These are phyloP conservation scores for Alectoria sarmentosa DNA, from an alignment of 495 filamentous ascomycete species.

Conservation along the genomic window DNA sequence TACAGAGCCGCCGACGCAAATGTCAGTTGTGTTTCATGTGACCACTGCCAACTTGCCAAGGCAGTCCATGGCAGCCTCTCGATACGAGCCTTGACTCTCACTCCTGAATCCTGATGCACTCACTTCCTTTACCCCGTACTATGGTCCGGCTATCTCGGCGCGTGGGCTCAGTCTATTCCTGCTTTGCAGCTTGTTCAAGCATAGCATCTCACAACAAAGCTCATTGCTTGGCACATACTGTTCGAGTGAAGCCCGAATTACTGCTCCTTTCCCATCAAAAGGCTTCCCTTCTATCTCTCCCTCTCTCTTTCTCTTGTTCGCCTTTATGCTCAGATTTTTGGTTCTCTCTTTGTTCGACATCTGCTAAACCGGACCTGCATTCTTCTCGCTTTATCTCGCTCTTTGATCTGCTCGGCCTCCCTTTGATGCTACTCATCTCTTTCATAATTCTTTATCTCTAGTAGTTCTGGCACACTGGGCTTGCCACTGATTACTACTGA, in stretches of 20 bases:
- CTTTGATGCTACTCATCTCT: slow-evolving; percentile 16
- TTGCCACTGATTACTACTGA: not conserved
- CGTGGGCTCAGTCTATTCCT: slow-evolving; percentile 7
- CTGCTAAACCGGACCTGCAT: slow-evolving; percentile 22
- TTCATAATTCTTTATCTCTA: not conserved
- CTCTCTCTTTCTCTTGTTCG: slow-evolving; percentile 1
- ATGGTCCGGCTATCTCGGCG: slow-evolving; percentile 9
- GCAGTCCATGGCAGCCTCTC: slow-evolving; percentile 15
- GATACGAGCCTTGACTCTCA: slow-evolving; percentile 10
- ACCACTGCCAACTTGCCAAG: not conserved
- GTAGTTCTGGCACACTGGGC: slow-evolving; percentile 3
- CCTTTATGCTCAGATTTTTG: slow-evolving; percentile 1
- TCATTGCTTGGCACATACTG: slow-evolving; percentile 2
- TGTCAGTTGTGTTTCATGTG: slow-evolving; percentile 16
- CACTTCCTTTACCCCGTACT: not conserved
- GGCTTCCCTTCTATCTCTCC: not conserved
- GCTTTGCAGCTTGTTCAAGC: slow-evolving; percentile 12
- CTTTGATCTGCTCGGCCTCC: slow-evolving; percentile 9
- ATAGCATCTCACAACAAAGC: not conserved
- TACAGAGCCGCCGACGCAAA: slow-evolving; percentile 15
- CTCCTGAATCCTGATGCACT: slow-evolving; percentile 3
- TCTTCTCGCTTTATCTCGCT: slow-evolving; percentile 14
- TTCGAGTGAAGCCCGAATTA: not conserved
- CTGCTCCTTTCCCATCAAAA: slow-evolving; percentile 9
- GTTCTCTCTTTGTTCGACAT: slow-evolving; percentile 10